Evolutionary conservation across 148 eudicot genomes (phyloP), one percentile per base, ranked within the genome.

Genomic region (Diospyros lotus): DNA sequence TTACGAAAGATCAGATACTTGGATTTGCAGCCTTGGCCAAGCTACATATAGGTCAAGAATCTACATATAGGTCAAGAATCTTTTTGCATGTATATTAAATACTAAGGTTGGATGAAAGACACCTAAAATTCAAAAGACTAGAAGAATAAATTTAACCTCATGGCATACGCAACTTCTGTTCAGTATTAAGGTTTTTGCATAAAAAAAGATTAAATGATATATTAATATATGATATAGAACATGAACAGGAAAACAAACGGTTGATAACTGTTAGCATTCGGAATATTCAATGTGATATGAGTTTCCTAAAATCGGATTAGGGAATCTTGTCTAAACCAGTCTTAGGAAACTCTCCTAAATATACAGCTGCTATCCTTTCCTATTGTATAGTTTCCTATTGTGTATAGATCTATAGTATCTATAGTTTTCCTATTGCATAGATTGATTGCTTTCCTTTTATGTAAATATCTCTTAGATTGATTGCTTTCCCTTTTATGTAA

Each of bases 21-120:
- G 28, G 1, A 68, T 69, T 52, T 53, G 59, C 18, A 13, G 18
- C 59, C 44, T 51, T 44, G 5, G 11, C 18, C 44, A 52, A n/a
- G 72, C 71, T 69, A 39, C 54, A 28, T 28, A 58, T 59, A 46
- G 7, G 60, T 55, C 45, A 55, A 59, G 66, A 53, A 44, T 59
- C 55, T 3, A 39, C 54, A 28, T 28, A 58, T 59, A 46, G 7
- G 60, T 55, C 45, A 55, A 59, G 66, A 53, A 44, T 59, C 55
- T 3, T 4, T 18, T 55, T 13, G 11, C 74, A 56, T 42, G 39
- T 43, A 71, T n/a, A 72, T n/a, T 42, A 17, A 72, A 12, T 9
- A 59, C 59, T 45, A 58, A 59, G 11, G 65, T 40, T 44, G 3
- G 15, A 68, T 28, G 8, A 51, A 50, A 12, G 46, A 69, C n/a